Evolutionary conservation across 305 asterid species (phyloP), one percentile per base, ranked within the genome.

Genomic region (Fraxinus baroniana): DNA sequence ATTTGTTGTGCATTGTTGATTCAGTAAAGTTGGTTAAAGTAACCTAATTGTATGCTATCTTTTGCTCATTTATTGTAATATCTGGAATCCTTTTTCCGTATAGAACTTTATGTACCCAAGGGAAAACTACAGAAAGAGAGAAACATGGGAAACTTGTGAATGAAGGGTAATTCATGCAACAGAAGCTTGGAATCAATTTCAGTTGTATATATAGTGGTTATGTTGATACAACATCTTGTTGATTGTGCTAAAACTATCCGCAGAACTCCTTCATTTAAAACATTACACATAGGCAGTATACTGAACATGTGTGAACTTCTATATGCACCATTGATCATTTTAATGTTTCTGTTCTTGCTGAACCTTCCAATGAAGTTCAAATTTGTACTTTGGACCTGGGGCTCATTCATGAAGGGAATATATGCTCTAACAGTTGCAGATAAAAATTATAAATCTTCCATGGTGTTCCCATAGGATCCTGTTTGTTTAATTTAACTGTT

Each of bases 261-360:
- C 64, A 41, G 36, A 74, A 79, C 2, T 80, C 74, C 52, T 79
- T 55, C 74, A 66, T 24, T 49, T 73, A 64, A 39, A 62, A 62
- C 76, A 72, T 17, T 72, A 55, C 30, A 44, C 72, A 66, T 66
- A 10, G 73, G 73, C 71, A 26, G n/a, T 28, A 26, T 66, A 28
- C 36, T 24, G 73, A 24, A 66, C 30, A 24, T 66, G n/a, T 57
- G 68, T 57, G 12, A 18, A 66, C 33, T 64, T 66, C 35, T 9
- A 20, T 26, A 26, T 26, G 33, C 32, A 64, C 73, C 73, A 8
- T 57, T 4, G 18, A 26, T 66, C 73, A 66, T 10, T 28, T 26
- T 66, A 62, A 62, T 66, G 8, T 66, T 66, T 66, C 36, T 10
- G n/a, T 26, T 66, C 73, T 26, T 10, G 73, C 73, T 26, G 73